These are phyloP conservation scores for Psilocybe sp. DNA, from an alignment of 768 basidiomycete species.

Conservation along the genomic window DNA sequence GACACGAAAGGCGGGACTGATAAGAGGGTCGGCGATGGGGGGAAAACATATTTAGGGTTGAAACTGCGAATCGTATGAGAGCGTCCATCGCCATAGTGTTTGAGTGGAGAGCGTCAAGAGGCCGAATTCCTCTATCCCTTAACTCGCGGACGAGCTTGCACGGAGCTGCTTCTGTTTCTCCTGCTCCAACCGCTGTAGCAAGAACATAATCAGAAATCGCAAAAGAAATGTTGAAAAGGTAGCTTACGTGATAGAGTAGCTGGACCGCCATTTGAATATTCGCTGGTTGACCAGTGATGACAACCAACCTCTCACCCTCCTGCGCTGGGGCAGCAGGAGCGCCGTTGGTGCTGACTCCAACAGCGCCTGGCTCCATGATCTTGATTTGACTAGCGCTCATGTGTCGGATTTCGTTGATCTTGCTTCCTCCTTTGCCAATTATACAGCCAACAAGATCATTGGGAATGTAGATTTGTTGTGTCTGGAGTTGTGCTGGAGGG, in stretches of 20 bases:
- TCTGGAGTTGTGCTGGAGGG: constrained; percentile 77
- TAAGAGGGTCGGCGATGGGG: too few relatives aligned
- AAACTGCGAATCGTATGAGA: too few relatives aligned
- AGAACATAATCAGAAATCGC: constrained; percentile 1
- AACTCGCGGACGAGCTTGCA: constrained; percentile 23
- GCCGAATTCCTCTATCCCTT: neutral
- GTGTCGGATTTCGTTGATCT: constrained; percentile 97
- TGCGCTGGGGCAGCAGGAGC: constrained; percentile 68
- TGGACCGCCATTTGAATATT: constrained; percentile 98
- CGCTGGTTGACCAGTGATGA: constrained; percentile 91
- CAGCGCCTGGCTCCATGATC: constrained; percentile 96
- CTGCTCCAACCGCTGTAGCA: constrained; percentile 72
- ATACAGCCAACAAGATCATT: constrained; percentile 96
- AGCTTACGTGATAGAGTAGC: constrained; percentile 77
- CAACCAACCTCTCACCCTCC: constrained; percentile 90
- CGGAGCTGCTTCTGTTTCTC: constrained; percentile 84
- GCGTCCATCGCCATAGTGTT: too few relatives aligned
- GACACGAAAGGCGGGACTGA: too few relatives aligned
- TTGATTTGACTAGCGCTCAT: constrained; percentile 96
- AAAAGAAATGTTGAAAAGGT: neutral
- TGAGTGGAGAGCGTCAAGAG: too few relatives aligned
- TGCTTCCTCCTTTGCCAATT: constrained; percentile 96
- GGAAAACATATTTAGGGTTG: too few relatives aligned
- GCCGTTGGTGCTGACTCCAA: constrained; percentile 63
- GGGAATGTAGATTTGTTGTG: constrained; percentile 97